phyloP scores from a whole-genome alignment of 164 flowering plant genomes.

The Tinospora cordifolia region DNA sequence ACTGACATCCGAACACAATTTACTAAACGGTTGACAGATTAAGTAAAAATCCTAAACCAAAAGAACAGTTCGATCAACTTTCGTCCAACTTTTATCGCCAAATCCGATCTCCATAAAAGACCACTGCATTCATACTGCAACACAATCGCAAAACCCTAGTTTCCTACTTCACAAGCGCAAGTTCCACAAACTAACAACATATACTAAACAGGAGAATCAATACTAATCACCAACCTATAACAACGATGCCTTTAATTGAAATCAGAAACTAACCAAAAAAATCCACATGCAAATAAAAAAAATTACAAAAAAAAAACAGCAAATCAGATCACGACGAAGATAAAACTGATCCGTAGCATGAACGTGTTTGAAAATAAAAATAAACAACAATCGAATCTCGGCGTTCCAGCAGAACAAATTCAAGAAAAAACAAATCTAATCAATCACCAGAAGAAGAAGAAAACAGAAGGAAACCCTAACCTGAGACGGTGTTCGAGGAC shows the following conservation, averaged over 20 bases:
- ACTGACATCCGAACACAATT: background rate
- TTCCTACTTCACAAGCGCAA: background rate
- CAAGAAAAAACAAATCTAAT: background rate
- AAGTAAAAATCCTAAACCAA: background rate
- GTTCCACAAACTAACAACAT: background rate
- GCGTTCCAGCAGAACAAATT: background rate
- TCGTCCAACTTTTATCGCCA: too few relatives aligned
- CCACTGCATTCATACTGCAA: background rate
- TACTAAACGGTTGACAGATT: background rate
- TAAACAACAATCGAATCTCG: background rate
- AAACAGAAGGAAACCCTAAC: constrained; percentile 6
- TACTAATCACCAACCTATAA: background rate
- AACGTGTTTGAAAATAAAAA: background rate
- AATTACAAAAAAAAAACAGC: background rate
- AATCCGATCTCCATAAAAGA: background rate
- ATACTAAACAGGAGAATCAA: background rate
- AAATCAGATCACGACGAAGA: constrained; percentile 1
- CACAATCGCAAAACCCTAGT: background rate
- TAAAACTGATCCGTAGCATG: background rate
- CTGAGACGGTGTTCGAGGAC: constrained; percentile 18
- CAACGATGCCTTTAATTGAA: background rate
- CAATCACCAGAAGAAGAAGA: background rate
- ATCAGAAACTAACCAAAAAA: background rate
- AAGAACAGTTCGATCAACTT: background rate
- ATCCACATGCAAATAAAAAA: too few relatives aligned